phyloP scores from a whole-genome alignment of 306 rosid species.

The Cajanus cajan region DNA sequence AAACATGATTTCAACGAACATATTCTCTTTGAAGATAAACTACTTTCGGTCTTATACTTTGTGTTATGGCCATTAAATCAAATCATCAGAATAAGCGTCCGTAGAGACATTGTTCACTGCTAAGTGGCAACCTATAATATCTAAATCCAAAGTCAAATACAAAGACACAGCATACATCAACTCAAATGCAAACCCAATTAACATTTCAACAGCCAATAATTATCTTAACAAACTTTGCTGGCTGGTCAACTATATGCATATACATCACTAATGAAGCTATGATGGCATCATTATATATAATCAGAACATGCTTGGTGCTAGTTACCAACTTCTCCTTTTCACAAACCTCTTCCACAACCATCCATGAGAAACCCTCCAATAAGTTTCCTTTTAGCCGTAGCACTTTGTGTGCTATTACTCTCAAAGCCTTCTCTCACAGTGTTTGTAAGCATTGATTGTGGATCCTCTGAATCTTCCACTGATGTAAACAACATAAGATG shows the following conservation, averaged over 20 bases:
- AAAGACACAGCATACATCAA: background rate
- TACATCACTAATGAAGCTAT: background rate
- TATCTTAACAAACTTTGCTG: background rate
- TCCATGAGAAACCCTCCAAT: conserved; percentile 28
- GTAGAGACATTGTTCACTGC: background rate
- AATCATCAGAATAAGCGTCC: background rate
- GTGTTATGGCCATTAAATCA: background rate
- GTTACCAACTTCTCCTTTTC: background rate
- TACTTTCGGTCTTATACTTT: background rate
- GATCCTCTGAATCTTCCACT: conserved; percentile 33
- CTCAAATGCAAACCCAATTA: background rate
- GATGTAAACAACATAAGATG: conserved; percentile 40
- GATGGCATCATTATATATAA: conserved; percentile 10
- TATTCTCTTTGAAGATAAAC: background rate
- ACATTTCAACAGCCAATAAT: background rate
- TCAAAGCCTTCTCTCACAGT: conserved; percentile 32
- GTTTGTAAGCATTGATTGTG: conserved; percentile 48
- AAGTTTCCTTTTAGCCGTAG: background rate
- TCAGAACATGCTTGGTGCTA: conserved; percentile 10
- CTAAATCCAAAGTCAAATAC: background rate
- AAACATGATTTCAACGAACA: background rate
- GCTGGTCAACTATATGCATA: conserved; percentile 17
- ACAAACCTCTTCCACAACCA: background rate
- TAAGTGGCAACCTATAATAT: background rate
- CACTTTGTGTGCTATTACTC: conserved; percentile 25